Evolutionary conservation across 108 stramenopile species (phyloP).

Genomic region (Skeletonema menzelii): DNA sequence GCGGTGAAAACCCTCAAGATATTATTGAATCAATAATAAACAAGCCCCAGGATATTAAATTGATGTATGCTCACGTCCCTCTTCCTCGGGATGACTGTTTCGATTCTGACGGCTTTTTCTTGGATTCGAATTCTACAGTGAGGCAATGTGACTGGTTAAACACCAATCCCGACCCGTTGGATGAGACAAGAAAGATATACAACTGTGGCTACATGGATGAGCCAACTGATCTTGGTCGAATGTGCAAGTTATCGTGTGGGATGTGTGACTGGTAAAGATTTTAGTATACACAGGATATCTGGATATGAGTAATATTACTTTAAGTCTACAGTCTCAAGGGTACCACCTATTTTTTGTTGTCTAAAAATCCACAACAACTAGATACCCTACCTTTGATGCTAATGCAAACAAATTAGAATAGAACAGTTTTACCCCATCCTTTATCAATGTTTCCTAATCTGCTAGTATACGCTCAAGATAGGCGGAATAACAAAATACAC

Average conservation of each 20-base stretch:
- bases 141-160: constrained; percentile 36
- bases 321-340: no score
- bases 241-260: constrained; percentile 41
- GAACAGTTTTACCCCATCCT: no score
- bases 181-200: constrained; percentile 18
- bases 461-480: no score
- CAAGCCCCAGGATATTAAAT: neutral
- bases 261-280: constrained; percentile 16
- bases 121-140: constrained; percentile 27
- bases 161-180: constrained; percentile 3
- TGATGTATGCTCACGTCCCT: neutral
- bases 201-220: constrained; percentile 31
- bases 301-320: no score
- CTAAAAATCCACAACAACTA: no score
- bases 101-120: constrained; percentile 29
- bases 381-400: no score
- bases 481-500: no score
- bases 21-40: neutral
- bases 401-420: no score
- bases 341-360: no score
- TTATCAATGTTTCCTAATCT: no score
- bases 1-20: neutral
- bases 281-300: no score
- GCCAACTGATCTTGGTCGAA: constrained; percentile 34
- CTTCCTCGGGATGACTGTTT: constrained; percentile 26